These are phyloP conservation scores for Leishmania martiniquensis DNA, from an alignment of 208 protist species.

Conservation along the genomic window DNA sequence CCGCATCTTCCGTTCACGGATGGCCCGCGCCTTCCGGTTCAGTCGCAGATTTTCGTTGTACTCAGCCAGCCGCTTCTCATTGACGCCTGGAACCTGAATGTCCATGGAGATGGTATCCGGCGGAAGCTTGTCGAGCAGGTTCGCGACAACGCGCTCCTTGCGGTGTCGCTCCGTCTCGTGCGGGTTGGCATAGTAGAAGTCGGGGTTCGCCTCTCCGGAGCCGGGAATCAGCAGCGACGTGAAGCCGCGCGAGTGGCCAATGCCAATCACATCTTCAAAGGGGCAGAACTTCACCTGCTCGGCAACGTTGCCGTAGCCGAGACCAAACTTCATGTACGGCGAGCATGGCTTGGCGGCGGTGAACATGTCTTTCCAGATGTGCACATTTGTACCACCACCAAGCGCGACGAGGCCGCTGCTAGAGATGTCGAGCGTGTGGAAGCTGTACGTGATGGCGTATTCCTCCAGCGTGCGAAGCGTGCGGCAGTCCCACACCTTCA, in stretches of 20 bases:
- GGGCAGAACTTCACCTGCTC: constrained; percentile 83
- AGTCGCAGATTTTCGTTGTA: constrained; percentile 87
- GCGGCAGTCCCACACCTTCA: constrained; percentile 98
- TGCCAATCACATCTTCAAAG: constrained; percentile 91
- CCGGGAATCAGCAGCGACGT: constrained; percentile 89
- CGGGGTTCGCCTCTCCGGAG: constrained; percentile 90
- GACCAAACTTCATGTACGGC: constrained; percentile 86
- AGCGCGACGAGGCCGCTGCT: constrained; percentile 86
- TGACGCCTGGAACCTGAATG: constrained; percentile 83
- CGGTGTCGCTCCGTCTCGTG: constrained; percentile 92
- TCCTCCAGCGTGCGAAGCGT: constrained; percentile 93
- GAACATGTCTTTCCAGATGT: constrained; percentile 91
- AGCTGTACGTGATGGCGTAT: constrained; percentile 84
- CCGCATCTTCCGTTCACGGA: constrained; percentile 87
- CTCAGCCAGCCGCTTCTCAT: constrained; percentile 75
- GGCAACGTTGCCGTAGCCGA: constrained; percentile 90
- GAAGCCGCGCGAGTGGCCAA: constrained; percentile 91
- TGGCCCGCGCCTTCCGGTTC: constrained; percentile 78
- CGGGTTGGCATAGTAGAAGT: constrained; percentile 94
- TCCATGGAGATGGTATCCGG: constrained; percentile 93
- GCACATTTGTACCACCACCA: constrained; percentile 78
- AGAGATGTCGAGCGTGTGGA: constrained; percentile 86
- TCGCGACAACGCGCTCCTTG: constrained; percentile 86
- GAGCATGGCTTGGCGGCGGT: constrained; percentile 66
- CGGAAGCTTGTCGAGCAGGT: constrained; percentile 93